A percentile compares a stretch with the other conserved stretches of the same genome.
phyloP scores from a whole-genome alignment of 345 rosid genomes.

The Rhodomyrtus tomentosa region DNA sequence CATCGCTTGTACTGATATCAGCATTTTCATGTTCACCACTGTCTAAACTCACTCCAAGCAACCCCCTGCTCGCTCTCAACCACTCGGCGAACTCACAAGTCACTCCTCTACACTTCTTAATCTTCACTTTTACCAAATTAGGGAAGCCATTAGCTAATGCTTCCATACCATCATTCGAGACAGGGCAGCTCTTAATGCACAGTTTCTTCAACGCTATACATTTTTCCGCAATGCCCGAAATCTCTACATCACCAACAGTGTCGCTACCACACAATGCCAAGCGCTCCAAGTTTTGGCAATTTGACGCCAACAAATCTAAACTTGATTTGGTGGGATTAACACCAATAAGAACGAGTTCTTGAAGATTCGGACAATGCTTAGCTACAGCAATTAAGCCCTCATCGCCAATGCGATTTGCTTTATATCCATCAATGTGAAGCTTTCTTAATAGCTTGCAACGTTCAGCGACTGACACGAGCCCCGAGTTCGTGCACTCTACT shows the following conservation, averaged over 20 bases:
- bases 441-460: constrained; percentile 52
- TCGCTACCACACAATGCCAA: constrained; percentile 71
- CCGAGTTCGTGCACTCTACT: constrained; percentile 51
- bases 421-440: constrained; percentile 80
- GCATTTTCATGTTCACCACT: constrained; percentile 33
- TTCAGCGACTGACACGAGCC: constrained; percentile 38
- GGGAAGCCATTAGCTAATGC: constrained; percentile 68
- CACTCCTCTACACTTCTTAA: constrained; percentile 73
- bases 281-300: constrained; percentile 56
- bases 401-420: constrained; percentile 56
- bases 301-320: constrained; percentile 43
- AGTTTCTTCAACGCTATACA: constrained; percentile 65
- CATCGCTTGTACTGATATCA: constrained; percentile 44
- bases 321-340: constrained; percentile 54
- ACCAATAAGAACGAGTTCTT: constrained; percentile 64
- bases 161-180: constrained; percentile 54
- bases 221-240: constrained; percentile 55
- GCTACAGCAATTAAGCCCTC: constrained; percentile 51
- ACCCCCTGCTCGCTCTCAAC: constrained; percentile 18
- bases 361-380: constrained; percentile 47
- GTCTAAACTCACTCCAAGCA: constrained; percentile 50
- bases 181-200: constrained; percentile 60
- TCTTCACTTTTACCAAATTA: constrained; percentile 67
- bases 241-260: constrained; percentile 56
- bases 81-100: constrained; percentile 20